These are phyloP conservation scores for Coniochaeta ligniaria DNA, from an alignment of 2,329 filamentous ascomycete genomes.

Conservation along the genomic window DNA sequence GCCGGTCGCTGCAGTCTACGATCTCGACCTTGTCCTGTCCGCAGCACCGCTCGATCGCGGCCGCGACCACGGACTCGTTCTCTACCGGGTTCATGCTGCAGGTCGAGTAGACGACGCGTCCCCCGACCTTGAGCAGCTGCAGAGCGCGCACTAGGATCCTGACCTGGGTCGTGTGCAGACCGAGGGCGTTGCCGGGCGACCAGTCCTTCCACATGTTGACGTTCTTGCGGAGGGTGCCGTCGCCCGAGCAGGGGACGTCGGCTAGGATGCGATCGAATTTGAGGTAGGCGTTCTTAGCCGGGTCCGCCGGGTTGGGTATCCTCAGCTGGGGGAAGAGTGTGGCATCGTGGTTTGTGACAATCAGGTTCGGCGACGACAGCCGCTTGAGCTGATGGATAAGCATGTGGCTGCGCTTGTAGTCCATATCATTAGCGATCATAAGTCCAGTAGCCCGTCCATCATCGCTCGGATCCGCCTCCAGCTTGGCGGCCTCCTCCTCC, in stretches of 20 bases:
- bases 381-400: conserved; percentile 96
- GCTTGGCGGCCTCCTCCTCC: conserved; percentile 39
- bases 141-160: conserved; percentile 86
- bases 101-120: conserved; percentile 93
- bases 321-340: conserved; percentile 91
- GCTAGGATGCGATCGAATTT: conserved; percentile 96
- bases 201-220: conserved; percentile 91
- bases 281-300: conserved; percentile 61
- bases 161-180: conserved; percentile 79
- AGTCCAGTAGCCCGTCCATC: conserved; percentile 85
- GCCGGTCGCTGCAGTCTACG: conserved; percentile 70
- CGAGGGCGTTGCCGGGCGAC: conserved; percentile 80
- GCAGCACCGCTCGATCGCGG: conserved; percentile 84
- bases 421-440: conserved; percentile 90
- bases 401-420: conserved; percentile 97
- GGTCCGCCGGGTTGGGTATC: conserved; percentile 53
- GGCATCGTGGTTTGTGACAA: conserved; percentile 97
- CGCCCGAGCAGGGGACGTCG: conserved; percentile 94
- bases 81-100: conserved; percentile 99
- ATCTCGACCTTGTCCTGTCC: conserved; percentile 75
- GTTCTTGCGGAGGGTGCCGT: conserved; percentile 92
- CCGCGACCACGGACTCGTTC: conserved; percentile 86
- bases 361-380: conserved; percentile 88
- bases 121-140: conserved; percentile 93
- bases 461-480: conserved; percentile 58